These are phyloP conservation scores for Pouteria glomerata DNA, from an alignment of 148 eudicot species.

Conservation along the genomic window DNA sequence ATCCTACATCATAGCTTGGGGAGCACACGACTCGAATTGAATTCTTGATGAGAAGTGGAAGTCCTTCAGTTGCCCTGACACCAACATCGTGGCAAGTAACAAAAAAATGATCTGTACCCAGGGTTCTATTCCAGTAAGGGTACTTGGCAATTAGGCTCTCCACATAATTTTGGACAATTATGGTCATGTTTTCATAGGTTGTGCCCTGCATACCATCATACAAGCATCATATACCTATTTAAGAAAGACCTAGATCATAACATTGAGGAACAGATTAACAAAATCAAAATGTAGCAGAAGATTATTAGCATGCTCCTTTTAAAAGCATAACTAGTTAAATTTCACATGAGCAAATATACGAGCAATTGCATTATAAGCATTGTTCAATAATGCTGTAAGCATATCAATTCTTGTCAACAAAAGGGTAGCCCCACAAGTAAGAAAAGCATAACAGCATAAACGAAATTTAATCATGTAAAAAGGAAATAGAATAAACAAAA, in stretches of 20 bases:
- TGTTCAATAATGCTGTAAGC: no score
- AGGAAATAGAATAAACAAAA: no score
- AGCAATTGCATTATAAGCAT: neutral
- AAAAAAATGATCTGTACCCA: slow-evolving; percentile 95
- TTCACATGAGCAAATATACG: neutral
- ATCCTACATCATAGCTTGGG: slow-evolving; percentile 85
- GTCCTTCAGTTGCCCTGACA: slow-evolving; percentile 89
- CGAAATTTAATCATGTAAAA: no score
- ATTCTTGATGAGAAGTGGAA: slow-evolving; percentile 74
- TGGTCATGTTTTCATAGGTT: slow-evolving; percentile 91
- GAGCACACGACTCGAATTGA: slow-evolving; percentile 90
- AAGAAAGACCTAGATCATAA: neutral
- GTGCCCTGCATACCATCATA: slow-evolving; percentile 64
- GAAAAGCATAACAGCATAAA: no score
- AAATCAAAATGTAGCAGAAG: no score
- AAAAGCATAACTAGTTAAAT: neutral
- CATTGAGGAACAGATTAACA: no score
- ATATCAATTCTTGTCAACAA: no score
- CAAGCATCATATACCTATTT: neutral
- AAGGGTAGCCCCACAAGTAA: no score
- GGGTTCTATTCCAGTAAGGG: slow-evolving; percentile 91
- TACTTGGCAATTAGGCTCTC: slow-evolving; percentile 76
- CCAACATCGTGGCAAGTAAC: slow-evolving; percentile 98
- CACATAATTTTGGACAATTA: slow-evolving; percentile 75
- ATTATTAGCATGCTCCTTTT: no score